phyloP scores from a whole-genome alignment of 441 rosid genomes.

The Populus trichocarpa region DNA sequence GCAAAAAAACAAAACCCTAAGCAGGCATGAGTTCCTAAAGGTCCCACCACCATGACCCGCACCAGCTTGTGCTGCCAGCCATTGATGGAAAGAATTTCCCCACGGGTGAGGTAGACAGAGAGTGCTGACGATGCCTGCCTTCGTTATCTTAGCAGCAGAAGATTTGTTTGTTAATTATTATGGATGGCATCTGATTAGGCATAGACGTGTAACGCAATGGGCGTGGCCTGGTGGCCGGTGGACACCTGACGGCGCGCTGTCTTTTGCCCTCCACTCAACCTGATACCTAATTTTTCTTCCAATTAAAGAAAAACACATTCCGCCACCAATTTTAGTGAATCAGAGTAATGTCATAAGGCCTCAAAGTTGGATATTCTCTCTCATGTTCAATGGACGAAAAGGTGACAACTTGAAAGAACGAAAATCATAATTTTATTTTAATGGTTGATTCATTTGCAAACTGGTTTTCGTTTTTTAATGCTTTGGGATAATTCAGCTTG shows the following conservation, averaged over 20 bases:
- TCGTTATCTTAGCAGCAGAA: background rate
- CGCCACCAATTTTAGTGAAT: background rate
- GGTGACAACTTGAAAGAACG: background rate
- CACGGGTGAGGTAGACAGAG: background rate
- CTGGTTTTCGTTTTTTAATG: background rate
- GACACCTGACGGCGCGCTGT: constrained; percentile 6
- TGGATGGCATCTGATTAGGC: background rate
- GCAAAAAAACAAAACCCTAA: background rate
- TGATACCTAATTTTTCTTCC: constrained; percentile 9
- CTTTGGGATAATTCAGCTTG: too few relatives aligned
- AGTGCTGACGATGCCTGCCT: background rate
- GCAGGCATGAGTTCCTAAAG: background rate
- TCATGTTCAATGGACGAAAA: background rate
- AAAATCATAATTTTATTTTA: too few relatives aligned
- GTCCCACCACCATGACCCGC: constrained; percentile 8
- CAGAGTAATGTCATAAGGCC: background rate
- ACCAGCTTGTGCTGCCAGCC: too few relatives aligned
- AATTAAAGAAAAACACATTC: background rate
- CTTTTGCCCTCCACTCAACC: background rate
- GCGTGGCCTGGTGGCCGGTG: background rate
- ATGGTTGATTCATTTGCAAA: background rate
- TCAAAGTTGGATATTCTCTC: background rate
- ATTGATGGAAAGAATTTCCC: background rate
- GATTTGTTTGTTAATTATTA: background rate
- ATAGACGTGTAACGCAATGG: background rate